Conservation (phyloP, 2,329 filamentous ascomycete genomes). For the Rachicladosporium sp. region DNA sequence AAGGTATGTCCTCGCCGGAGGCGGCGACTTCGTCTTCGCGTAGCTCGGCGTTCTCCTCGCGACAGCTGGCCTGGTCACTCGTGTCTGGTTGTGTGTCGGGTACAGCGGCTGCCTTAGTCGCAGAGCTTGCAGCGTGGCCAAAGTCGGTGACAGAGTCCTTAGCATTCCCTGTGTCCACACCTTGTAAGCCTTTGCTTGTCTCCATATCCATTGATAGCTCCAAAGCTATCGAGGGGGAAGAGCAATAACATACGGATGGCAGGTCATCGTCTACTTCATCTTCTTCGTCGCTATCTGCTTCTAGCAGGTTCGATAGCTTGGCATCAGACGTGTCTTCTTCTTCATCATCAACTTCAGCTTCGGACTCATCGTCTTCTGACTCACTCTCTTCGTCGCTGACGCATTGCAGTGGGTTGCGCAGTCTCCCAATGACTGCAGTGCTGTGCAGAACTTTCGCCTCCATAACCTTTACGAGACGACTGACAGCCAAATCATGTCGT, state of each 20-base stretch:
- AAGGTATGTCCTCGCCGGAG: too few relatives aligned
- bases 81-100: too few relatives aligned
- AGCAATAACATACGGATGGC: constrained; percentile 5
- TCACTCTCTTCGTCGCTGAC: constrained; percentile 2
- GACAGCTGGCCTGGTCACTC: too few relatives aligned
- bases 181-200: constrained; percentile 3
- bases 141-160: too few relatives aligned
- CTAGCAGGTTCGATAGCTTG: constrained; percentile 4
- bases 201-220: too few relatives aligned
- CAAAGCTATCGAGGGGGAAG: neutral
- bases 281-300: constrained; percentile 9
- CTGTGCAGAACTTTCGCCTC: constrained; percentile 55
- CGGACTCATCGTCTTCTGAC: constrained; percentile 7
- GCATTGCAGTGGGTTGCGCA: constrained; percentile 7
- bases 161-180: constrained; percentile 1
- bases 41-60: too few relatives aligned
- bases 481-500: constrained; percentile 59
- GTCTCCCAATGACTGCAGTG: constrained; percentile 29
- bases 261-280: constrained; percentile 9
- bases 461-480: constrained; percentile 59
- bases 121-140: too few relatives aligned
- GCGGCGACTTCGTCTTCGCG: too few relatives aligned
- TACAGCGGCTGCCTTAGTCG: too few relatives aligned
- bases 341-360: neutral
- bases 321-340: constrained; percentile 2